Base-by-base conservation (phyloP, 2,329 filamentous ascomycete genomes). In the Exutisphaerella laricina region DNA sequence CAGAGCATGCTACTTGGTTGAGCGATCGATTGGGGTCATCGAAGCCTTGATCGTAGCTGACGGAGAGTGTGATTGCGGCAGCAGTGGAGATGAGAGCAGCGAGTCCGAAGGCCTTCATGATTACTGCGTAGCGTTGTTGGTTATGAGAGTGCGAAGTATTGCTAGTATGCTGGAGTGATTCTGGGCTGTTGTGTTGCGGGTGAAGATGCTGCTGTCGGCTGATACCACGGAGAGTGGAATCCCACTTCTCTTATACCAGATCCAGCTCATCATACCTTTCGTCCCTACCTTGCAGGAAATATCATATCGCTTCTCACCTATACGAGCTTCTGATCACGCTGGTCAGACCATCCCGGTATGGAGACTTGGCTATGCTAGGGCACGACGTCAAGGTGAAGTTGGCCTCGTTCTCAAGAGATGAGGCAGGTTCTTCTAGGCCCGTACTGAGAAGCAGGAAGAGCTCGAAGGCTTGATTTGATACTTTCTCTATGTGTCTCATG, bases 11-110 rank as follows among this genome's bases (percentile, higher is more conserved):
- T 32, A 88, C 73, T 4, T 58, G 62, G 23, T 66, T 70, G 41
- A 89, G 62, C 32, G 75, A 70, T 45, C 79, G 74, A 46, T 53
- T 53, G 33, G 61, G 62, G 50, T 82, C 68, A 59, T 89, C 85
- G 68, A 86, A 92, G 59, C 74, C 79, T 14, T 69, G 66, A 67
- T 89, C 85, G 66, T 82, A 90, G 51, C 81, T 82, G 49, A 72
- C 58, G 56, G 70, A 55, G 54, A 41, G 43, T 4, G 55, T 53
- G 17, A 29, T 29, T 31, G 48, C 46, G 16, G 34, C 28, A 17
- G 26, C 31, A 28, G 52, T 29, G 14, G 45, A 36, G 52, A 71
- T 43, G 51, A 71, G 49, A 54, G 54, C 61, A 54, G 66, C 58
- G 59, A 71, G 55, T 58, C 74, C 73, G 35, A 39, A 47, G 49